A percentile compares a stretch with the other conserved stretches of the same genome.
These are phyloP conservation scores for Aspergillus viridinutans DNA, from an alignment of 2,329 filamentous ascomycete species.

Conservation along the genomic window DNA sequence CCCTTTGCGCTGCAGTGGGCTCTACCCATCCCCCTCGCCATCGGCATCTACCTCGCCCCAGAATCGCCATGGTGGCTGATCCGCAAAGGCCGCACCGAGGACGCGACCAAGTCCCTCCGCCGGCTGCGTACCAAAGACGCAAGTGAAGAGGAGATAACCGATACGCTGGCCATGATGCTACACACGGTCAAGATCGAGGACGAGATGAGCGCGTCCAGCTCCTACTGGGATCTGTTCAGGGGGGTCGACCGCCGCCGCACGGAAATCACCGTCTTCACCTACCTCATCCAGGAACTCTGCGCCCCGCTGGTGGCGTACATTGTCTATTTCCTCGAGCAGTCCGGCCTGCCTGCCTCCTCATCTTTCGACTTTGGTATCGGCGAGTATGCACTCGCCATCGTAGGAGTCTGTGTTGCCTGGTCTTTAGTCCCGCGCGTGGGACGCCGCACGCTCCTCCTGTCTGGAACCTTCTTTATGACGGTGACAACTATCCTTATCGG, in stretches of 20 bases:
- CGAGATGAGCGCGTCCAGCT: conserved; percentile 25
- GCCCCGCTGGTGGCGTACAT: conserved; percentile 34
- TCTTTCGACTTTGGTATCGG: conserved; percentile 44
- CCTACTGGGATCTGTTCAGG: conserved; percentile 30
- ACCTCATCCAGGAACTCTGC: conserved; percentile 35
- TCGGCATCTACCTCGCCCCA: conserved; percentile 14
- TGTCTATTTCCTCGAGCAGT: conserved; percentile 39
- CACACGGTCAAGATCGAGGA: conserved; percentile 35
- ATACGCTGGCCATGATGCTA: conserved; percentile 19
- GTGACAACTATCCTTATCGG: conserved; percentile 27
- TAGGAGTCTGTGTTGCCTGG: conserved; percentile 52
- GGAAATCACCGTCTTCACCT: conserved; percentile 38
- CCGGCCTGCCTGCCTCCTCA: conserved; percentile 30
- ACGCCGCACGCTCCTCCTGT: conserved; percentile 39
- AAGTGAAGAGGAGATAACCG: too few relatives aligned
- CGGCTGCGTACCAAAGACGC: too few relatives aligned
- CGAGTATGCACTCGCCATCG: conserved; percentile 48
- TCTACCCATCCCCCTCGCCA: conserved; percentile 11
- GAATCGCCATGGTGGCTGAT: conserved; percentile 6
- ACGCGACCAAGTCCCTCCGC: too few relatives aligned
- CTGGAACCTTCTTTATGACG: conserved; percentile 25
- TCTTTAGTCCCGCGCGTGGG: conserved; percentile 36
- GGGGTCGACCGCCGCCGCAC: conserved; percentile 36
- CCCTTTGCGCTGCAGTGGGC: conserved; percentile 23
- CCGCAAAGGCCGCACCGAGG: too few relatives aligned